phyloP scores from a whole-genome alignment of 257 asterid genomes.

The Vinca minor region DNA sequence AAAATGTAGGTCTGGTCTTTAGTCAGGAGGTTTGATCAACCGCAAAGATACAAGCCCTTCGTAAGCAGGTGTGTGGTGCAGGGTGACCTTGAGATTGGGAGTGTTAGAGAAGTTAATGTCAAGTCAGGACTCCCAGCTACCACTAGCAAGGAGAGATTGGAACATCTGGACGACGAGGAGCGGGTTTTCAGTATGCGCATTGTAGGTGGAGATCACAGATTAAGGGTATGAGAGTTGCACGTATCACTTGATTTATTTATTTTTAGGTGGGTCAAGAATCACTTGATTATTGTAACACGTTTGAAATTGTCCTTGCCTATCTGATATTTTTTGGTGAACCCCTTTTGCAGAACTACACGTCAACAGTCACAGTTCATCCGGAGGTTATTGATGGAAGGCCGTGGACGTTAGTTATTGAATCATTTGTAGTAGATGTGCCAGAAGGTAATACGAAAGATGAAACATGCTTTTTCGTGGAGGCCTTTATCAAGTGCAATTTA shows the following conservation, averaged over 20 bases:
- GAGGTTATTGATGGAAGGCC: constrained; percentile 70
- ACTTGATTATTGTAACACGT: too few relatives aligned
- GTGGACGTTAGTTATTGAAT: constrained; percentile 76
- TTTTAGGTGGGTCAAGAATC: background rate
- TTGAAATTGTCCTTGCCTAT: background rate
- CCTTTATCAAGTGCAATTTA: constrained; percentile 77
- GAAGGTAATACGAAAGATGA: constrained; percentile 83
- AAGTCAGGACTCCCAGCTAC: constrained; percentile 89
- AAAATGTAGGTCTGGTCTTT: constrained; percentile 68
- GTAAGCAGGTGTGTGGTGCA: constrained; percentile 72
- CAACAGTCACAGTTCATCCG: constrained; percentile 65
- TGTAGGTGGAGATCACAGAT: constrained; percentile 95
- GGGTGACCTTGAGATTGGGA: constrained; percentile 76
- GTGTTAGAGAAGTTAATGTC: constrained; percentile 78
- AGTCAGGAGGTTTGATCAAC: constrained; percentile 87
- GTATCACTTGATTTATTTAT: too few relatives aligned
- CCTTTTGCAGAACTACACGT: constrained; percentile 70
- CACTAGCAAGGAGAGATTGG: constrained; percentile 77
- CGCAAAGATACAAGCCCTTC: constrained; percentile 87
- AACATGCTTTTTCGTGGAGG: constrained; percentile 75
- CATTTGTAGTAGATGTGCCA: constrained; percentile 78
- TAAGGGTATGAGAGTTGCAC: constrained; percentile 43
- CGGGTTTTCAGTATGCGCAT: constrained; percentile 69
- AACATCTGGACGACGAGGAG: constrained; percentile 69
- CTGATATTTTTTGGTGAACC: too few relatives aligned